Conservation (phyloP, 495 filamentous ascomycete species). For the Penicillium argentinense region DNA sequence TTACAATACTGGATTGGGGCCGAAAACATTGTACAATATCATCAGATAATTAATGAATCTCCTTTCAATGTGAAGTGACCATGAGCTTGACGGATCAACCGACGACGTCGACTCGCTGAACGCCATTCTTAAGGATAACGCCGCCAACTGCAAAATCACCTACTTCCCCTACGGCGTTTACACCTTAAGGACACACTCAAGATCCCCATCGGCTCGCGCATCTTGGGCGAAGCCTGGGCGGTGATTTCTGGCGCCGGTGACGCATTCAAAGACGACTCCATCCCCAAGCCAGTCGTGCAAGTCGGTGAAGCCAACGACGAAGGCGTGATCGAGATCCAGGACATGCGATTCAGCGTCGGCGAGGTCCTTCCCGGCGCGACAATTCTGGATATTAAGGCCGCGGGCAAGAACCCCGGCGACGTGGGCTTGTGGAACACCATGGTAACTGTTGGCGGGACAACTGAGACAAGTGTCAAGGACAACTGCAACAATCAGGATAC, state of each 20-base stretch:
- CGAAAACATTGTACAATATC: no score
- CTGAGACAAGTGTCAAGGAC: slow-evolving; percentile 32
- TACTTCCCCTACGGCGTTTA: slow-evolving; percentile 62
- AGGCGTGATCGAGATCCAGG: slow-evolving; percentile 53
- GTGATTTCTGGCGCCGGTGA: slow-evolving; percentile 44
- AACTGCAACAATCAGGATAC: slow-evolving; percentile 39
- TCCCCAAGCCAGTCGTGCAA: slow-evolving; percentile 53
- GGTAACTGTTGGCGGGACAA: slow-evolving; percentile 52
- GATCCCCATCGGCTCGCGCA: slow-evolving; percentile 47
- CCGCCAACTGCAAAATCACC: slow-evolving; percentile 32
- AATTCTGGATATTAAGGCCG: slow-evolving; percentile 64
- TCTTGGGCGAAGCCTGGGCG: slow-evolving; percentile 49
- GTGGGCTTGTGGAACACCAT: slow-evolving; percentile 58
- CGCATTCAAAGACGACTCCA: slow-evolving; percentile 46
- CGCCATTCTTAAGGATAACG: slow-evolving; percentile 38
- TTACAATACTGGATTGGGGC: no score
- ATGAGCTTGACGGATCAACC: slow-evolving; percentile 20
- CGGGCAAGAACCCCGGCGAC: slow-evolving; percentile 50
- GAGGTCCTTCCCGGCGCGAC: slow-evolving; percentile 77
- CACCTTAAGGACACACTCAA: slow-evolving; percentile 51
- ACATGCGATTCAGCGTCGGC: slow-evolving; percentile 51
- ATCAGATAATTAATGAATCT: no score
- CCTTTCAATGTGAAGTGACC: slow-evolving; percentile 19
- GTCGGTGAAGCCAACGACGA: slow-evolving; percentile 51
- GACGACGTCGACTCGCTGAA: slow-evolving; percentile 36